phyloP scores from a whole-genome alignment of 2,329 filamentous ascomycete species.

The Neopestalotiopsis rosae region DNA sequence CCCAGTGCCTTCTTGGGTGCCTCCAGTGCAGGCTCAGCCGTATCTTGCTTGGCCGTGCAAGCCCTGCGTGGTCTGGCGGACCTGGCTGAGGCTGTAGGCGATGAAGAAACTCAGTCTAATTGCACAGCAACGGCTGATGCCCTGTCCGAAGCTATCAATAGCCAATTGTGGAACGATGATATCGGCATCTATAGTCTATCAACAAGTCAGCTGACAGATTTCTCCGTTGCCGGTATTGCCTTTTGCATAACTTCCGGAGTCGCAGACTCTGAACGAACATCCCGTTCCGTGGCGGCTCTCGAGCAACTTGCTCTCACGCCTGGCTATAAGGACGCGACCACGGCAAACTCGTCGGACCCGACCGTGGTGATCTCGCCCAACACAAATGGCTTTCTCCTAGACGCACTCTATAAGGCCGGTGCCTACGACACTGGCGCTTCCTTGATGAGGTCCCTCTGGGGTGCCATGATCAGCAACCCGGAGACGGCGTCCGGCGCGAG shows the following conservation, averaged over 20 bases:
- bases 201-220: constrained; percentile 8
- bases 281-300: constrained; percentile 21
- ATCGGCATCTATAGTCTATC: constrained; percentile 23
- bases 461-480: constrained; percentile 43
- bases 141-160: constrained; percentile 23
- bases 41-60: constrained; percentile 24
- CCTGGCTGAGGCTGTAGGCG: constrained; percentile 20
- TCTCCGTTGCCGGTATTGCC: constrained; percentile 23
- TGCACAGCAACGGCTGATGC: neutral
- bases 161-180: constrained; percentile 27
- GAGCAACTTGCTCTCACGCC: constrained; percentile 21
- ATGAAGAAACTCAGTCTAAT: constrained; percentile 23
- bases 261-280: constrained; percentile 16
- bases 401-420: constrained; percentile 38
- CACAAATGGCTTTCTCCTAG: constrained; percentile 49
- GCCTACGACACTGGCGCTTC: constrained; percentile 30
- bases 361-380: constrained; percentile 47
- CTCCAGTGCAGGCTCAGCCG: constrained; percentile 21
- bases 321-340: constrained; percentile 28
- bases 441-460: constrained; percentile 45
- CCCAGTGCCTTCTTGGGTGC: constrained; percentile 23
- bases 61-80: constrained; percentile 20
- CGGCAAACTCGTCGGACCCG: constrained; percentile 16
- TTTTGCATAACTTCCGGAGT: constrained; percentile 29
- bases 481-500: constrained; percentile 43